These are phyloP conservation scores for Neobulgaria alba DNA, from an alignment of 2,329 filamentous ascomycete species.

Conservation along the genomic window DNA sequence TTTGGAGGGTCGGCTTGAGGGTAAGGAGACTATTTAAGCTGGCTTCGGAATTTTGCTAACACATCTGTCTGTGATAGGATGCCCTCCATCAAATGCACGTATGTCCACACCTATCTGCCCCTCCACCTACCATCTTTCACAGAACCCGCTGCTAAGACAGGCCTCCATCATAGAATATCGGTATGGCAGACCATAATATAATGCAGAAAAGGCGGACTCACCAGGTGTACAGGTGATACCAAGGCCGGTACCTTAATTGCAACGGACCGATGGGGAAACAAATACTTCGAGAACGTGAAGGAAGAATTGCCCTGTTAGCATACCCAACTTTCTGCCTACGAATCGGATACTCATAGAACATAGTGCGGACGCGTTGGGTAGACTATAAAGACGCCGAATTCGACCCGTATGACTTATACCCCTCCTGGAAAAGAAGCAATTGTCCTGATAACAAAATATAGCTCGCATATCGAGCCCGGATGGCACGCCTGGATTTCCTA, in stretches of 20 bases:
- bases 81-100: slow-evolving; percentile 89
- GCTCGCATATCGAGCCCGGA: slow-evolving; percentile 81
- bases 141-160: no score
- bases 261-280: slow-evolving; percentile 88
- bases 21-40: slow-evolving; percentile 37
- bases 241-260: slow-evolving; percentile 85
- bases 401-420: slow-evolving; percentile 50
- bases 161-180: slow-evolving; percentile 28
- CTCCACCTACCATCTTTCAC: no score
- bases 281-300: slow-evolving; percentile 84
- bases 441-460: slow-evolving; percentile 24
- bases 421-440: neutral
- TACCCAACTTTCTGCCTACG: neutral
- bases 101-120: slow-evolving; percentile 42
- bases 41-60: slow-evolving; percentile 30
- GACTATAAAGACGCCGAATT: slow-evolving; percentile 87
- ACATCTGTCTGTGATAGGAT: slow-evolving; percentile 48
- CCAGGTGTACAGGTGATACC: slow-evolving; percentile 65
- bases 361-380: slow-evolving; percentile 93
- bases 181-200: slow-evolving; percentile 12
- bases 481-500: slow-evolving; percentile 99
- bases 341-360: slow-evolving; percentile 9
- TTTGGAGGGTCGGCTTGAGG: slow-evolving; percentile 84
- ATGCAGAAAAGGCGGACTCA: slow-evolving; percentile 9
- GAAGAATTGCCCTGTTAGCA: slow-evolving; percentile 82